Conservation (phyloP, 495 filamentous ascomycete genomes). For the Lepraria neglecta region DNA sequence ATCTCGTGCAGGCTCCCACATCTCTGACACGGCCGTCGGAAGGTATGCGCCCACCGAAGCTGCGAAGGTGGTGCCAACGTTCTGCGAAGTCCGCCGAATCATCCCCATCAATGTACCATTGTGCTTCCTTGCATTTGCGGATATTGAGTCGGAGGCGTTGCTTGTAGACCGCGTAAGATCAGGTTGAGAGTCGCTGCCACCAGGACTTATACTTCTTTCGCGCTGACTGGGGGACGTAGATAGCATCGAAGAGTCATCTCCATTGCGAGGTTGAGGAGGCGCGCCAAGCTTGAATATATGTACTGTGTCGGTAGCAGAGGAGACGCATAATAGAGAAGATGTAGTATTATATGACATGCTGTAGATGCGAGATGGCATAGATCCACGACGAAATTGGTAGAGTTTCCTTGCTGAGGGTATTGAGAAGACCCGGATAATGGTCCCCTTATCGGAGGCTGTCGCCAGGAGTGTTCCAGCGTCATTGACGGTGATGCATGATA, state of each 20-base stretch:
- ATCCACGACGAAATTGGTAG: slow-evolving; percentile 89
- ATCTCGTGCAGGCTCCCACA: slow-evolving; percentile 93
- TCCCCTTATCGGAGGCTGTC: slow-evolving; percentile 94
- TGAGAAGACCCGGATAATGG: slow-evolving; percentile 91
- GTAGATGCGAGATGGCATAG: slow-evolving; percentile 88
- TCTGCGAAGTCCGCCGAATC: slow-evolving; percentile 92
- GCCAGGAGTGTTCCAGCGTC: slow-evolving; percentile 88
- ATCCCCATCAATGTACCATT: slow-evolving; percentile 75
- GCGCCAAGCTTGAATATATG: slow-evolving; percentile 80
- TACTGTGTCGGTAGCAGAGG: slow-evolving; percentile 93
- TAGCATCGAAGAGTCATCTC: slow-evolving; percentile 29
- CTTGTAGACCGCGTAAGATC: slow-evolving; percentile 31
- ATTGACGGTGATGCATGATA: slow-evolving; percentile 85
- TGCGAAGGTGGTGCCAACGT: slow-evolving; percentile 83
- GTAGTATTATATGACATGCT: slow-evolving; percentile 99
- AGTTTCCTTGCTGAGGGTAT: slow-evolving; percentile 84
- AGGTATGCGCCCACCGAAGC: slow-evolving; percentile 86
- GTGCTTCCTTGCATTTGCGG: slow-evolving; percentile 40
- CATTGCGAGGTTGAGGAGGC: slow-evolving; percentile 23
- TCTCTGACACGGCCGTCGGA: slow-evolving; percentile 85
- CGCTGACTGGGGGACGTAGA: slow-evolving; percentile 34
- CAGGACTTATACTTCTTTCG: slow-evolving; percentile 39
- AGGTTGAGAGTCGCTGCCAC: slow-evolving; percentile 35
- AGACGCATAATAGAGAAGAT: slow-evolving; percentile 88
- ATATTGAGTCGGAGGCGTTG: slow-evolving; percentile 30